Percentiles rank a stretch among this genome's conserved stretches.
These are phyloP conservation scores for Capsella bursapastoris DNA, from an alignment of 345 rosid species.

Conservation along the genomic window DNA sequence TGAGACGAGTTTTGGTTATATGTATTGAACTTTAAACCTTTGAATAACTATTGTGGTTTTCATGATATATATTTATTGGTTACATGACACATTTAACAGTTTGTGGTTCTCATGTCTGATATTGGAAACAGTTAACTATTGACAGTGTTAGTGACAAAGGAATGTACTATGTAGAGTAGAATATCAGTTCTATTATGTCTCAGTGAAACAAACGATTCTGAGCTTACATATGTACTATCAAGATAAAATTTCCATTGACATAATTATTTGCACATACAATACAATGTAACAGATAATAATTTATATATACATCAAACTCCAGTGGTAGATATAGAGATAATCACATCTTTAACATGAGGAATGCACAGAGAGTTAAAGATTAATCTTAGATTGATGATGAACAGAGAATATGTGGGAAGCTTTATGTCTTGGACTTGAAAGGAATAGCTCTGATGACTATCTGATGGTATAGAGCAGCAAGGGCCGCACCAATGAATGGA, in stretches of 20 bases:
- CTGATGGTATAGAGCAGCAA: slow-evolving; percentile 78
- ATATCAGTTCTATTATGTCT: not conserved
- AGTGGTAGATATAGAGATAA: not conserved
- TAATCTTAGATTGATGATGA: slow-evolving; percentile 15
- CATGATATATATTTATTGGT: no score
- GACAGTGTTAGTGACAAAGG: not conserved
- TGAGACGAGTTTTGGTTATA: no score
- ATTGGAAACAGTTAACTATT: not conserved
- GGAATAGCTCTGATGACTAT: slow-evolving; percentile 75
- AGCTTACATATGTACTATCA: not conserved
- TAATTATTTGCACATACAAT: slow-evolving; percentile 24
- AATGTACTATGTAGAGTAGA: no score
- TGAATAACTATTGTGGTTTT: no score
- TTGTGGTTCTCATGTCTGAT: not conserved
- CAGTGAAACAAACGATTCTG: not conserved
- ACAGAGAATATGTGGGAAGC: slow-evolving; percentile 3
- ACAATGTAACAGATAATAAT: slow-evolving; percentile 10
- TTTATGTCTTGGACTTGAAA: slow-evolving; percentile 60
- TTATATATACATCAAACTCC: slow-evolving; percentile 14
- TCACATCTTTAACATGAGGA: not conserved
- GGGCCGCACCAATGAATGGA: slow-evolving; percentile 76
- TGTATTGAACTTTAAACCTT: no score
- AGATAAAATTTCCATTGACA: slow-evolving; percentile 12
- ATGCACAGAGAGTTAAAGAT: slow-evolving; percentile 1
- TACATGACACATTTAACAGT: not conserved